Conservation (phyloP, 352 stramenopile species). For the Aphanomyces astaci region DNA sequence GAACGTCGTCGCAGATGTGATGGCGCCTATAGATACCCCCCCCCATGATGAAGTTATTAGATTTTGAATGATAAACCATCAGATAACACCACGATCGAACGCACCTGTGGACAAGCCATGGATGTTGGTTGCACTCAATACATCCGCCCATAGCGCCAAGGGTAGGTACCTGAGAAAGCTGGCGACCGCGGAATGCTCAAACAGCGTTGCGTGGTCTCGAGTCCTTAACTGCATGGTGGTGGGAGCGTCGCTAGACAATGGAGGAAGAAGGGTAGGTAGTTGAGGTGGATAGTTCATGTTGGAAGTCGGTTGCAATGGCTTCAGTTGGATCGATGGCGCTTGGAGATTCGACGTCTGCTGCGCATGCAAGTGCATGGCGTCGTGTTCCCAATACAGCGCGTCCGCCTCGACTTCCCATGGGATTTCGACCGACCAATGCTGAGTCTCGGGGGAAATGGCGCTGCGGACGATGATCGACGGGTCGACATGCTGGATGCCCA, state of each 20-base stretch:
- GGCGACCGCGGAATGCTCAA: neutral
- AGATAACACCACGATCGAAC: neutral
- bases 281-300: neutral
- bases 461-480: neutral
- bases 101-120: neutral
- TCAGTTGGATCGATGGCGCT: neutral
- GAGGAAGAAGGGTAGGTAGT: neutral
- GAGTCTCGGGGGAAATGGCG: neutral
- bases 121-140: neutral
- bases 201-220: neutral
- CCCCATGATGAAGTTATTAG: too few species aligned
- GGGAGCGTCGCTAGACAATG: neutral
- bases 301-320: neutral
- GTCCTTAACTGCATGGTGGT: neutral
- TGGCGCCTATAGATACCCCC: neutral
- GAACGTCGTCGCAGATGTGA: neutral
- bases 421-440: neutral
- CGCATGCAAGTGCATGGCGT: neutral
- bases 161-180: conserved; percentile 1
- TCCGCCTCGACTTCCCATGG: neutral
- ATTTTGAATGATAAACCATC: too few species aligned
- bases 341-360: neutral
- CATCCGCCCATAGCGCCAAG: neutral
- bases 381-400: neutral
- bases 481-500: neutral